Percentiles rank a stretch among this genome's conserved stretches.
Conservation (phyloP, 139 green algal species). For the Micromonas commoda region DNA sequence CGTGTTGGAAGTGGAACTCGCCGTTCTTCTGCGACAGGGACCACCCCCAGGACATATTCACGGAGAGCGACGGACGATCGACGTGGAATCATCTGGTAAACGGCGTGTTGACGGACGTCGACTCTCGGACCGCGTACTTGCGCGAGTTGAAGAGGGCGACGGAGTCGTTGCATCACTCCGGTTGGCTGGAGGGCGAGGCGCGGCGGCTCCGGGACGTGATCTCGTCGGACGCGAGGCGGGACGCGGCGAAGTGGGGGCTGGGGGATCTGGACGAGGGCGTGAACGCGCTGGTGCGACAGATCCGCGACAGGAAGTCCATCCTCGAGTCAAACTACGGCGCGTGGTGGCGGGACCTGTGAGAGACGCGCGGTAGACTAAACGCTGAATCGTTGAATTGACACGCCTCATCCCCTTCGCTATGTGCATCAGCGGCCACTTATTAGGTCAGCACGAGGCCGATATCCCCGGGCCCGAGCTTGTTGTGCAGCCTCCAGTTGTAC, state of each 20-base stretch:
- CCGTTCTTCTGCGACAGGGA: constrained; percentile 76
- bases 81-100: neutral
- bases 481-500: constrained; percentile 86
- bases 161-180: neutral
- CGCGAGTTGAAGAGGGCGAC: neutral
- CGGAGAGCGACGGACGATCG: neutral
- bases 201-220: neutral
- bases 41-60: constrained; percentile 57
- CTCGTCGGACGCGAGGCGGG: neutral
- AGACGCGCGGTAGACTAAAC: no score
- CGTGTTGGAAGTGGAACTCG: constrained; percentile 79
- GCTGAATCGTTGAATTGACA: no score
- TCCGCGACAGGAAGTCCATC: neutral
- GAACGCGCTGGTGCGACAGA: neutral
- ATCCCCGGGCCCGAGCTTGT: constrained; percentile 53
- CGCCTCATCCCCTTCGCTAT: no score
- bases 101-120: neutral
- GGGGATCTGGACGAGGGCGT: neutral
- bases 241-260: neutral
- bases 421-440: no score
- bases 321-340: no score
- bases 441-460: constrained; percentile 91
- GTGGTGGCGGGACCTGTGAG: no score
- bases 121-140: neutral
- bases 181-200: neutral